These are phyloP conservation scores for Trichophyton schoenleinii DNA, from an alignment of 2,329 filamentous ascomycete species.

Conservation along the genomic window DNA sequence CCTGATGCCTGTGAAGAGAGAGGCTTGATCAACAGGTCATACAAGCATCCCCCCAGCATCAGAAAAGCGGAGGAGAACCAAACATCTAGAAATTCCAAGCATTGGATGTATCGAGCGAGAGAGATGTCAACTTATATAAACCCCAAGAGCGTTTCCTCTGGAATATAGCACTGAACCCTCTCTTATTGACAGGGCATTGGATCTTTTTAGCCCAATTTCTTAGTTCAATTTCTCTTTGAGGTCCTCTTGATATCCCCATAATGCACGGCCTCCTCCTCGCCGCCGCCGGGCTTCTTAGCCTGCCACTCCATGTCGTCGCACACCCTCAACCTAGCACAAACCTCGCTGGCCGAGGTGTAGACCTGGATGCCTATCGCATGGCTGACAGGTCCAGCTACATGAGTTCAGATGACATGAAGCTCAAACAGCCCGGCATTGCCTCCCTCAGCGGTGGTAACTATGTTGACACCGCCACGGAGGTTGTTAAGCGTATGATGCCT, in stretches of 20 bases:
- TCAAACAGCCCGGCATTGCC: not conserved
- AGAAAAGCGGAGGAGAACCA: not conserved
- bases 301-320: constrained; percentile 8
- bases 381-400: constrained; percentile 5
- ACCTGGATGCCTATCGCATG: constrained; percentile 9
- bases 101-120: not conserved
- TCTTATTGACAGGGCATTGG: not conserved
- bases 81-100: not conserved
- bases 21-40: not conserved
- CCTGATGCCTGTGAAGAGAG: not conserved
- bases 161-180: not conserved
- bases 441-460: constrained; percentile 4
- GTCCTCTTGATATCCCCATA: not conserved
- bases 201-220: not conserved
- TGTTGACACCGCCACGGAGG: constrained; percentile 9
- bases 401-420: not conserved
- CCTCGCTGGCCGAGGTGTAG: constrained; percentile 4
- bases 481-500: constrained; percentile 8
- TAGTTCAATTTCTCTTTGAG: not conserved
- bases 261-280: constrained; percentile 12
- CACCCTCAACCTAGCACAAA: constrained; percentile 6
- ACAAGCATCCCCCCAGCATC: not conserved
- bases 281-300: constrained; percentile 11
- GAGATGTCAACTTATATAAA: not conserved
- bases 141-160: not conserved